phyloP scores from a whole-genome alignment of 2,329 filamentous ascomycete genomes.

The Phialocephala subalpina region DNA sequence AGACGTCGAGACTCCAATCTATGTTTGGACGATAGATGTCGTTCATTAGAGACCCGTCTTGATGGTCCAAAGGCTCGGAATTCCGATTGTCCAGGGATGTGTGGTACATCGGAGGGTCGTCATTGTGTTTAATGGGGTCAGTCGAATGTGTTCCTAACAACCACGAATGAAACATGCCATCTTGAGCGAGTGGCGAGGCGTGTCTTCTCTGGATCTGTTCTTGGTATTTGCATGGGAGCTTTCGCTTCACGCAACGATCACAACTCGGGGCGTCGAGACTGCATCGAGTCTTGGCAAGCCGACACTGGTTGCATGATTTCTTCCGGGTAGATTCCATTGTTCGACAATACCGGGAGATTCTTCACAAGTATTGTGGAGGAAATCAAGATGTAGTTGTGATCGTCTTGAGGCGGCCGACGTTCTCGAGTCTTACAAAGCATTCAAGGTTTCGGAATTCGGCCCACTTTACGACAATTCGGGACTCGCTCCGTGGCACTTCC shows the following conservation, averaged over 20 bases:
- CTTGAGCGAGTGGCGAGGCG: background rate
- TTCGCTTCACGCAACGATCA: conserved; percentile 22
- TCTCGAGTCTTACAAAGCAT: conserved; percentile 12
- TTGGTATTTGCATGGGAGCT: conserved; percentile 28
- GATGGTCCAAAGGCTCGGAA: conserved; percentile 17
- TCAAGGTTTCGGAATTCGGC: conserved; percentile 8
- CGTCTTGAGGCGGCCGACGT: background rate
- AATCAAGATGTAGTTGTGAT: background rate
- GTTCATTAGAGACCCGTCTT: background rate
- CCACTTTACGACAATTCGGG: conserved; percentile 2
- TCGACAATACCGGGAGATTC: background rate
- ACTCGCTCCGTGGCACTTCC: background rate
- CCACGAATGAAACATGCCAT: conserved; percentile 19
- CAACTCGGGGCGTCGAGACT: conserved; percentile 27
- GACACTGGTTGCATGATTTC: conserved; percentile 29
- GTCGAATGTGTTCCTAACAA: conserved; percentile 1
- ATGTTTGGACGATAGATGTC: background rate
- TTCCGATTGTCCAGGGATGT: background rate
- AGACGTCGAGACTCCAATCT: background rate
- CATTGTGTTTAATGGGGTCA: background rate
- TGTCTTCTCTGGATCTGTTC: background rate
- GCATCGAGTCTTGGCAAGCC: conserved; percentile 28
- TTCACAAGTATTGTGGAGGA: background rate
- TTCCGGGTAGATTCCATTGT: conserved; percentile 24
- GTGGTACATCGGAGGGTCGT: background rate